These are phyloP conservation scores for Vickermania spadyakhi DNA, from an alignment of 208 protist species.

Conservation along the genomic window DNA sequence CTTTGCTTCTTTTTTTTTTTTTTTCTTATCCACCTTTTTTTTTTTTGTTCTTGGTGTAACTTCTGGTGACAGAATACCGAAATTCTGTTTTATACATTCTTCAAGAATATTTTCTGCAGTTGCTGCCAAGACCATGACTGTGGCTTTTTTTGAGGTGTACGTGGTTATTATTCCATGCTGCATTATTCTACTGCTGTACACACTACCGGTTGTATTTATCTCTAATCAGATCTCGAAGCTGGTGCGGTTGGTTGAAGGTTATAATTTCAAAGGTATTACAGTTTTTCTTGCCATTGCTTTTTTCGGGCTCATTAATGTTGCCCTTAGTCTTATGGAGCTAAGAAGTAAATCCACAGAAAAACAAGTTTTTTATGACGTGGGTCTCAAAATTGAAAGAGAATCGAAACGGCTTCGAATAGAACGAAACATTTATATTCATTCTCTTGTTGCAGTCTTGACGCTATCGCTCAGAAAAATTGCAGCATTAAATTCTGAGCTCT, in stretches of 20 bases:
- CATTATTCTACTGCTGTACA: not conserved
- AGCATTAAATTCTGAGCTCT: not conserved
- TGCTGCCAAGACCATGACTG: not conserved
- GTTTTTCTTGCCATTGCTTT: not conserved
- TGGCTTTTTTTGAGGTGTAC: not conserved
- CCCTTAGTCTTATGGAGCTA: not conserved
- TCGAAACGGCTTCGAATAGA: not conserved
- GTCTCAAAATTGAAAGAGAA: not conserved
- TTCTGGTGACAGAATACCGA: no score
- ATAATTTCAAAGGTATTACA: not conserved
- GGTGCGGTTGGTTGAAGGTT: not conserved
- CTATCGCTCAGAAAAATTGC: not conserved
- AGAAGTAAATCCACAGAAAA: not conserved
- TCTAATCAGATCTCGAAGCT: not conserved
- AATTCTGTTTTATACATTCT: slow-evolving; percentile 8
- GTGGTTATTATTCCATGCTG: not conserved
- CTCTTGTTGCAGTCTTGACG: not conserved
- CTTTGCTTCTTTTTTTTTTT: not conserved
- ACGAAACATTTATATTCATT: not conserved
- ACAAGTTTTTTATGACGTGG: not conserved
- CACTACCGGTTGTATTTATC: not conserved
- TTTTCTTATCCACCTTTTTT: slow-evolving; percentile 1
- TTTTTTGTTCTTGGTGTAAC: slow-evolving; percentile 5
- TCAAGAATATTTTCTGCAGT: slow-evolving; percentile 2
- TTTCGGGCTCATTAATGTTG: not conserved